Evolutionary conservation across 225 moss, liverwort and hornwort species (phyloP), one percentile per base, ranked within the genome.

Genomic region (Physcomitrellopsis africana): DNA sequence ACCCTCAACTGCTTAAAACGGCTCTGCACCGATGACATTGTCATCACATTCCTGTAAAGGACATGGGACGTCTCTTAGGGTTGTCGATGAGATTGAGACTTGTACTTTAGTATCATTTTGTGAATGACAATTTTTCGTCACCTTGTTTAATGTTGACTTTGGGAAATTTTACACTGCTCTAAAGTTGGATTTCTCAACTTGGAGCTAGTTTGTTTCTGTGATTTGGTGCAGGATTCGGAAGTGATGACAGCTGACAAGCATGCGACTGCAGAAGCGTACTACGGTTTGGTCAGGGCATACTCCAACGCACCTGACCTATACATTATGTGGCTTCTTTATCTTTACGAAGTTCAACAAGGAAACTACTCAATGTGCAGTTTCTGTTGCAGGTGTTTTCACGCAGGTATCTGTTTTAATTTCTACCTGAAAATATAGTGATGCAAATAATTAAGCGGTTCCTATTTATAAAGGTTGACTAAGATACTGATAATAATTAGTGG

Each of bases 321-420:
- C 43, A 89, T 92, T n/a, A n/a, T n/a, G n/a, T n/a, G n/a, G n/a
- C n/a, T n/a, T n/a, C n/a, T n/a, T n/a, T n/a, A n/a, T n/a, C 76
- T 92, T 17, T 89, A 86, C 78, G 91, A 92, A 59, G 89, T 84
- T 63, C 91, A 92, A 72, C 91, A 92, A 75, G 86, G 86, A 43
- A 92, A 89, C 89, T 75, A 86, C 89, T 47, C 91, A 92, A 23
- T 92, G 89, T 87, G 91, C 91, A 42, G 91, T 92, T 45, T 89
- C 91, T 70, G 91, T 92, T 41, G 91, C 91, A 74, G 91, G 91
- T 51, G 91, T 92, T 60, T 87, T 89, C 18, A 92, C 89, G 91
- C 89, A 92, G 89, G 91, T 91, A 75, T 56, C 20, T 23, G 15
- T n/a, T n/a, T n/a, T n/a, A 11, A 11, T 15, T 51, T 10, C 11